Conservation (phyloP, 441 rosid species). For the Syzygium malaccense region DNA sequence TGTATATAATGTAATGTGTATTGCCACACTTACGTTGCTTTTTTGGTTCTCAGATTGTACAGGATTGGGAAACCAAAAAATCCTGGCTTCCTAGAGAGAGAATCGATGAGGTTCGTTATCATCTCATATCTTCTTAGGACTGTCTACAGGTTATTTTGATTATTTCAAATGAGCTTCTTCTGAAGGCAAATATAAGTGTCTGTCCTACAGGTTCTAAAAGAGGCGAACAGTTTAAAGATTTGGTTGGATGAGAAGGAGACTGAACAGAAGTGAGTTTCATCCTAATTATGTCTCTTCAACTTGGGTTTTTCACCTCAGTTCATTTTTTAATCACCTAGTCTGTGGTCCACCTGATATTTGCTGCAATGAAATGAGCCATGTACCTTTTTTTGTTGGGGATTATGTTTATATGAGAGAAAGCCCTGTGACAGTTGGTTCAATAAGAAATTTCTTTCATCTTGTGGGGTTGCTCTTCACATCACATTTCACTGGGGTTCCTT, state of each 20-base stretch:
- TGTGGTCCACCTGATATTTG: neutral
- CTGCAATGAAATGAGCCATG: neutral
- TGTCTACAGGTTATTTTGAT: neutral
- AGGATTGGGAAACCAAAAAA: constrained; percentile 69
- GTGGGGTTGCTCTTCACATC: neutral
- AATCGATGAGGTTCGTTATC: constrained; percentile 59
- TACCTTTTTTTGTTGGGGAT: neutral
- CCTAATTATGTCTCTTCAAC: constrained; percentile 23
- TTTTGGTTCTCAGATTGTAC: constrained; percentile 37
- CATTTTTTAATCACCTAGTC: too few relatives aligned
- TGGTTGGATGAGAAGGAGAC: constrained; percentile 88
- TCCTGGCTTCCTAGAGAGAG: constrained; percentile 86
- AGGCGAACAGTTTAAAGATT: constrained; percentile 53
- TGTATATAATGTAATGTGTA: neutral
- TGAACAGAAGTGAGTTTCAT: constrained; percentile 49
- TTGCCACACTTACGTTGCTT: neutral
- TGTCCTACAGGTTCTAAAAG: constrained; percentile 44
- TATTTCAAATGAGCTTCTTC: neutral
- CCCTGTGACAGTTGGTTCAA: neutral
- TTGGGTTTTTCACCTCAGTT: neutral
- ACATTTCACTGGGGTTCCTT: neutral
- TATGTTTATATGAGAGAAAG: neutral
- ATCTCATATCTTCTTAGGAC: neutral
- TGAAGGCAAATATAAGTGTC: neutral
- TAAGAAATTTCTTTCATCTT: neutral